Base-by-base conservation (phyloP, 2,329 filamentous ascomycete genomes). In the Septoria linicola region DNA sequence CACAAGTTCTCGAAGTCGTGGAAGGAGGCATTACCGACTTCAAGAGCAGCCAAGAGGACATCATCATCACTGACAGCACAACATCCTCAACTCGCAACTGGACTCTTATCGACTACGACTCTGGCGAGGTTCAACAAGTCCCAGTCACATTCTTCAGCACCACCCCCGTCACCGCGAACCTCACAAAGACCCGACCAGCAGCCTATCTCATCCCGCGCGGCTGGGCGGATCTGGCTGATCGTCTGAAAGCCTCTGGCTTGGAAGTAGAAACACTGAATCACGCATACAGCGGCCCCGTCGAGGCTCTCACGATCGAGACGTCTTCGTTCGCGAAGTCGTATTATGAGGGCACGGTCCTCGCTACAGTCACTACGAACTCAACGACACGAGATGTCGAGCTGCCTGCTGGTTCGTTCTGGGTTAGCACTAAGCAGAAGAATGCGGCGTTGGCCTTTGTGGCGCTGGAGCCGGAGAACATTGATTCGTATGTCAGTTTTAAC, bases 391-490 rank as follows among this genome's bases (percentile, higher is more conserved):
- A 65, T 2, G 55, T 72, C 2, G 52, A 51, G 8, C 47, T 71
- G 23, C 68, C 68, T 0, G 57, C 58, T 4, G 67, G 69, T 1
- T 69, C 66, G 23, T 71, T 68, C 49, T 63, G 60, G 14, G 60
- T 71, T 8, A 64, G 59, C 30, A 65, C 62, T 19, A 59, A 59
- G 49, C 69, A 71, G 60, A 70, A 70, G 57, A 71, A 71, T 32
- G 66, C 68, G 1, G 68, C 62, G 0, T 25, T 70, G 14, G 68
- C 69, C 2, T 69, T 70, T 55, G 65, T 68, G 19, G 61, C 67
- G n/a, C 54, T 71, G 4, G 68, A 71, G 51, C 69, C 68, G 4
- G 68, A 71, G 57, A 66, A 67, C 14, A 66, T 68, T 23, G 68
- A 70, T 39, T 66, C 62, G 4, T 70, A 67, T 53, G 68, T 71